Base-by-base conservation (phyloP, 176 grass and related monocot species). In the Puya raimondii region DNA sequence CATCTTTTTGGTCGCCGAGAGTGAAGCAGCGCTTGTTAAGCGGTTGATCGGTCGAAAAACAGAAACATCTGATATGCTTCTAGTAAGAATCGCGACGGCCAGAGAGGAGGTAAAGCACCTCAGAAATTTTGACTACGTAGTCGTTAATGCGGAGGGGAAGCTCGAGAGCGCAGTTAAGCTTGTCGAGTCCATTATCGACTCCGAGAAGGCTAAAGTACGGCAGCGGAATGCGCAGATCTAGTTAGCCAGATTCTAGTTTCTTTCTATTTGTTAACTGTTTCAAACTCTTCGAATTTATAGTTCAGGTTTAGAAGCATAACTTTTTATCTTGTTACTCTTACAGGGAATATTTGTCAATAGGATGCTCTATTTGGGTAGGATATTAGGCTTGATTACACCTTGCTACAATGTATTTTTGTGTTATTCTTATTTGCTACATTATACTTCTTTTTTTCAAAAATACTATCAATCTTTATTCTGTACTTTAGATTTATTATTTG, bases 61-160 rank as follows among this genome's bases (percentile, higher is more conserved):
- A 72, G 89, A 97, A 91, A 85, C 89, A 76, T 56, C 86, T 65
- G 89, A 97, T 61, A 97, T 90, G 93, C 93, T 97, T 80, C 84
- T 97, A 26, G 86, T 97, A 47, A 87, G 93, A 81, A 70, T 97
- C 69, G 76, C 93, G 67, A 97, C 86, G 68, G 89, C 86, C 26
- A 87, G 86, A 66, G 93, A 97, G 77, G 93, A 97, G 76, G 69
- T 97, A 21, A 89, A 76, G 64, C 81, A 77, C 42, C 79, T 90
- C 81, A 72, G 78, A 15, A 69, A 63, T 56, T 97, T 97, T 61
- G 89, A 97, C 59, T 97, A 96, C 23, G 81, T 92, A 7, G 93
- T 96, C 61, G 79, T 90, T 64, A 96, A 96, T 51, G 86, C 86
- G 51, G 84, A 96, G 81, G 93, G 93, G 64, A 90, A 92, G 69